phyloP scores from a whole-genome alignment of 257 asterid species.

The Plectranthus barbatus region DNA sequence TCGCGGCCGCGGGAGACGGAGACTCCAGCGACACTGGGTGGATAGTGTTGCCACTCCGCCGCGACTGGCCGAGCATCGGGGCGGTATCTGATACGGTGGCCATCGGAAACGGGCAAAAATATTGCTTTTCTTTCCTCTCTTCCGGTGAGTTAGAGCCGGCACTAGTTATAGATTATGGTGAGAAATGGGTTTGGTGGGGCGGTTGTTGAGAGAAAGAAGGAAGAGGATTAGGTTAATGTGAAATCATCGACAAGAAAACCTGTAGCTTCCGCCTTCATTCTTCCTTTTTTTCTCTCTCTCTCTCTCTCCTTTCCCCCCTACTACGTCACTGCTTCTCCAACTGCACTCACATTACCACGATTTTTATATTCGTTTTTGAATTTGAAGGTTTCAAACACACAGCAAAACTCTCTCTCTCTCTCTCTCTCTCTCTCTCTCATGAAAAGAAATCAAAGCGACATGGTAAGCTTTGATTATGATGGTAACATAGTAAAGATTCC shows the following conservation, averaged over 20 bases:
- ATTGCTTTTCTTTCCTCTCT: background rate
- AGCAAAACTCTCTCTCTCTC: no score
- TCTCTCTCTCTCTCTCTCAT: no score
- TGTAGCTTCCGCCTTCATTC: background rate
- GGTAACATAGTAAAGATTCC: no score
- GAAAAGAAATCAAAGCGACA: no score
- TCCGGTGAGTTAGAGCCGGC: background rate
- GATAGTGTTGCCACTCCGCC: slow-evolving; percentile 40
- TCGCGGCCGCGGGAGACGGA: slow-evolving; percentile 18
- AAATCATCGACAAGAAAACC: slow-evolving; percentile 1
- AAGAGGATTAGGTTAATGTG: slow-evolving; percentile 4
- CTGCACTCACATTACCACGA: background rate
- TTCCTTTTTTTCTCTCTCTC: background rate
- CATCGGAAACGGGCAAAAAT: slow-evolving; percentile 19
- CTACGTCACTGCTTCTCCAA: no score
- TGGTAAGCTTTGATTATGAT: no score
- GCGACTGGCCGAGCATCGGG: slow-evolving; percentile 34
- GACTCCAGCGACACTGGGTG: slow-evolving; percentile 40
- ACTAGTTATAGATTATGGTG: background rate
- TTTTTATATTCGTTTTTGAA: background rate
- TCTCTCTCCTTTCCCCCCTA: no score
- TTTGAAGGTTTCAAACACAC: background rate
- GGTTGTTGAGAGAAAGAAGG: slow-evolving; percentile 2
- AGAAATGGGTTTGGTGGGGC: slow-evolving; percentile 10
- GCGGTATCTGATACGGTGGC: slow-evolving; percentile 32